phyloP scores from a whole-genome alignment of 1,139 yeast species.

The Nematodospora anomalae region DNA sequence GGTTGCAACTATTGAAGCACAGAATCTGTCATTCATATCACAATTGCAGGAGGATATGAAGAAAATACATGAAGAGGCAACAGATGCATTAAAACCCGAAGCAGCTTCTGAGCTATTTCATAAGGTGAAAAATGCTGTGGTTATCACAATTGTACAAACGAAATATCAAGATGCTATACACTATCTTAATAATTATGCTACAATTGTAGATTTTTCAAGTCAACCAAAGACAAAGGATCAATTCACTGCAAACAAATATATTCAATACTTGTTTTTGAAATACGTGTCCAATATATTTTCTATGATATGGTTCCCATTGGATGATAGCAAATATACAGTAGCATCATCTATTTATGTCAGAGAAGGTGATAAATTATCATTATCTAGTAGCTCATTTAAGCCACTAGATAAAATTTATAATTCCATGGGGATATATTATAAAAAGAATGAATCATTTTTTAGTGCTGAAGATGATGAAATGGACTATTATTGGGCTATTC shows the following conservation, averaged over 20 bases:
- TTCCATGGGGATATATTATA: constrained; percentile 22
- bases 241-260: constrained; percentile 23
- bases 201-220: constrained; percentile 24
- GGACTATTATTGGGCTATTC: constrained; percentile 23
- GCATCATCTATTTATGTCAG: constrained; percentile 6
- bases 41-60: constrained; percentile 6
- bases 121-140: constrained; percentile 11
- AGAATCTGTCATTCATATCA: background rate
- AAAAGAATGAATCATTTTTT: constrained; percentile 22
- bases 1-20: constrained; percentile 5
- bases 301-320: constrained; percentile 22
- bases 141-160: constrained; percentile 18
- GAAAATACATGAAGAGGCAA: constrained; percentile 1
- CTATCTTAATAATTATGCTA: constrained; percentile 20
- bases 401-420: constrained; percentile 22
- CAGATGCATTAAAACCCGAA: constrained; percentile 3
- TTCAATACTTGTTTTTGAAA: constrained; percentile 30
- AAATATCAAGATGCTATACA: constrained; percentile 23
- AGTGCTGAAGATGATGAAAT: constrained; percentile 17
- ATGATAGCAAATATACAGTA: constrained; percentile 9
- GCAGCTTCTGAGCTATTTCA: constrained; percentile 10
- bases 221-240: constrained; percentile 24
- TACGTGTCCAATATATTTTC: constrained; percentile 22
- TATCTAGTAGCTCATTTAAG: constrained; percentile 15
- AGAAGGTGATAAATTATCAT: constrained; percentile 9